Base-by-base conservation (phyloP, 2,329 filamentous ascomycete genomes). In the Trichoderma koningii region DNA sequence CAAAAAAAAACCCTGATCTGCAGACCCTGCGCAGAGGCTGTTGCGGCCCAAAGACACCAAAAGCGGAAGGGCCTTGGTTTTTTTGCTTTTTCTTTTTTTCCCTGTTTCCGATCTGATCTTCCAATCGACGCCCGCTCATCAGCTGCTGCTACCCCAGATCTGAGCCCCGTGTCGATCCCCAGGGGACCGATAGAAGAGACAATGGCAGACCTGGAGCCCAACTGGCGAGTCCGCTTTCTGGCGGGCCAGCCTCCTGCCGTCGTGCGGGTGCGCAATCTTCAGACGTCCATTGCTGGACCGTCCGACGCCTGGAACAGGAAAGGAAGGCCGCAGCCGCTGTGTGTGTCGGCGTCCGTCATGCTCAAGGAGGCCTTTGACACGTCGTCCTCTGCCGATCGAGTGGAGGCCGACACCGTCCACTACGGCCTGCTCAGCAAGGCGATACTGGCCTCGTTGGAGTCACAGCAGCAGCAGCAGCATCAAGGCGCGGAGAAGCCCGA, bases 381-480 rank as follows among this genome's bases (percentile, higher is more conserved):
- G 0, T 85, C 88, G 1, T 86, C 87, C 0, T 71, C 80, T 1
- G 75, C 76, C 5, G 90, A 93, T 76, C 77, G 78, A 9, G 82
- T 93, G 41, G 83, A 86, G 52, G 75, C 76, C n/a, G 89, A 89
- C 72, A 93, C 90, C 2, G 85, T 92, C 26, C 89, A 93, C 77
- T 93, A 93, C 71, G 90, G 90, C 2, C 81, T 79, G 10, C 80
- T 93, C 15, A 88, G 86, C 77, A 92, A 92, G 76, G 80, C 81
- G 0, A 80, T 93, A 15, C 77, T 89, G 38, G 74, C 76, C 26
- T 78, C 77, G 14, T 72, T 88, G 28, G 74, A 76, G 52, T 67
- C 74, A 65, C 63, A 52, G 28, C 26, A 17, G 50, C 52, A 17
- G 50, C 52, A 30, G 50, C 63, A 42, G 26, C 47, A 23, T 53